Percentiles rank a stretch among this genome's conserved stretches.
These are phyloP conservation scores for Cryptococcus maquisensis DNA, from an alignment of 1,284 basidiomycete genomes.

Conservation along the genomic window DNA sequence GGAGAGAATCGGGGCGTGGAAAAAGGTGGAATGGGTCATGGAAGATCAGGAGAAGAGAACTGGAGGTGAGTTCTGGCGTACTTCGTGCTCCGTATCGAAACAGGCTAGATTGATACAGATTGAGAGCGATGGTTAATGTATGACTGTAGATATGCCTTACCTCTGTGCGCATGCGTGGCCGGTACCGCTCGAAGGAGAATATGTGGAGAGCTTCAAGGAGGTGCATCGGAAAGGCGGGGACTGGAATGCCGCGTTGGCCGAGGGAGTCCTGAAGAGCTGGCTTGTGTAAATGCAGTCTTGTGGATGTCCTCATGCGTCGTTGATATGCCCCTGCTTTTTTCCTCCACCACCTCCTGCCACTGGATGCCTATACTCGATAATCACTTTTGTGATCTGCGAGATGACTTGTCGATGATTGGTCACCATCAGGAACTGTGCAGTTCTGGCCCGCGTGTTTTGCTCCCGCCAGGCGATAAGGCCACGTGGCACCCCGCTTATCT, in stretches of 20 bases:
- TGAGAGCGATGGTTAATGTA: not conserved
- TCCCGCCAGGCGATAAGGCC: no score
- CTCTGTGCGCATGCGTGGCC: conserved; percentile 52
- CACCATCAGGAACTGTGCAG: no score
- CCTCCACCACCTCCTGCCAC: no score
- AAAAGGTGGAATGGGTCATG: conserved; percentile 35
- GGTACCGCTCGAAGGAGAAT: conserved; percentile 50
- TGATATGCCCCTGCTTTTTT: not conserved
- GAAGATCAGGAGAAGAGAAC: conserved; percentile 22
- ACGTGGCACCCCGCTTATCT: no score
- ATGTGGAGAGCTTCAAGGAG: conserved; percentile 49
- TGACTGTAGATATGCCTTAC: conserved; percentile 55
- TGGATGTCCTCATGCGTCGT: not conserved
- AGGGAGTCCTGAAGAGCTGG: conserved; percentile 29
- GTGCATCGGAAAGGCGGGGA: conserved; percentile 14
- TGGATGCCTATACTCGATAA: no score
- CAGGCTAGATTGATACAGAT: no score
- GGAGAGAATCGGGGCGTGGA: conserved; percentile 33
- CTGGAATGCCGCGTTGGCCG: conserved; percentile 49
- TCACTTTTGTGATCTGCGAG: no score
- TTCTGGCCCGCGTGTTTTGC: no score
- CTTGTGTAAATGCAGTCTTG: conserved; percentile 8
- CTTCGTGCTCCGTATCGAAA: not conserved
- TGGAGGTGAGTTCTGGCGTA: conserved; percentile 27
- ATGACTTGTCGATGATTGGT: not conserved